A percentile compares a stretch with the other conserved stretches of the same genome.
Conservation (phyloP, 768 basidiomycete species). For the Hygrocybe coccinea region DNA sequence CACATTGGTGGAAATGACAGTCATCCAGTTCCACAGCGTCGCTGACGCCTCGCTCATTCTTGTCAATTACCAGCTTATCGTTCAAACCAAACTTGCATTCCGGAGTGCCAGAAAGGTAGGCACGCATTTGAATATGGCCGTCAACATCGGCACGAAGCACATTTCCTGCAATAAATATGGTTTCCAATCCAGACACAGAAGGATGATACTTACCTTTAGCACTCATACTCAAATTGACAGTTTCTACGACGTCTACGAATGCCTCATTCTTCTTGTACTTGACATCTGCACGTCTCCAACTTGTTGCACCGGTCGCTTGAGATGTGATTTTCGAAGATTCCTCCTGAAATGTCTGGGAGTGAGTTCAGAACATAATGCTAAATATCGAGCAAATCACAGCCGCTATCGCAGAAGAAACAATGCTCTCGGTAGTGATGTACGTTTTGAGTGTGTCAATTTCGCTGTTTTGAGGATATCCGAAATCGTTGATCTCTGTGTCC, state of each 20-base stretch:
- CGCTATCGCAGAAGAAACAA: conserved; percentile 79
- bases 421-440: conserved; percentile 97
- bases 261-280: conserved; percentile 99
- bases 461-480: conserved; percentile 98
- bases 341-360: conserved; percentile 50
- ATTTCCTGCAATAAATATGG: conserved; percentile 49
- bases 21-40: conserved; percentile 96
- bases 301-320: conserved; percentile 95
- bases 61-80: conserved; percentile 96
- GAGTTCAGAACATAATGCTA: neutral
- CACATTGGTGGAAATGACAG: conserved; percentile 98
- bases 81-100: conserved; percentile 99
- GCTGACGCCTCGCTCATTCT: conserved; percentile 57
- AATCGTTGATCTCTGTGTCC: conserved; percentile 83
- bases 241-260: conserved; percentile 99
- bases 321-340: conserved; percentile 96
- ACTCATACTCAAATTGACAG: conserved; percentile 94
- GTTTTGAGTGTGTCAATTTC: conserved; percentile 96
- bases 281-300: conserved; percentile 92
- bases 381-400: conserved; percentile 47
- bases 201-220: conserved; percentile 66
- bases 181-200: neutral
- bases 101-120: conserved; percentile 92
- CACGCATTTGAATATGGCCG: conserved; percentile 96
- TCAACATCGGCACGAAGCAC: conserved; percentile 95